phyloP scores from a whole-genome alignment of 371 early-diverging fungal species.

The Mortierella sp. region DNA sequence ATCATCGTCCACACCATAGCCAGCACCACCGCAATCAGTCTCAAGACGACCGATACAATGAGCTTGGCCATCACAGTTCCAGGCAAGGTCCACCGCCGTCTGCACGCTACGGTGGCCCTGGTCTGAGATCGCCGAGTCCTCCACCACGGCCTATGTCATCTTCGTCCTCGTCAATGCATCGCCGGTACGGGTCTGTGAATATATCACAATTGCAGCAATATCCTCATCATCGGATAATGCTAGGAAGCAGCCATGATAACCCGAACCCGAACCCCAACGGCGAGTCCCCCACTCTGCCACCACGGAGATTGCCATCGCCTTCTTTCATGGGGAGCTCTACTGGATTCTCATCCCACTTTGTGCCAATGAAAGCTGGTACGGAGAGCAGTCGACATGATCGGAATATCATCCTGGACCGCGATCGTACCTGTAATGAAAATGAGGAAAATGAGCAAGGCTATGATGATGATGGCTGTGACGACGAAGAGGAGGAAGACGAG shows the following conservation, averaged over 20 bases:
- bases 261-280: constrained; percentile 51
- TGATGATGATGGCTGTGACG: background rate
- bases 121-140: constrained; percentile 14
- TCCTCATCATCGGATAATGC: constrained; percentile 12
- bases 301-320: constrained; percentile 12
- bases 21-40: background rate
- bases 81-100: background rate
- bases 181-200: constrained; percentile 4
- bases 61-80: background rate
- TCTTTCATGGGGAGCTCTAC: background rate
- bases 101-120: background rate
- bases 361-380: constrained; percentile 21
- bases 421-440: background rate
- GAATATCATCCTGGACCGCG: background rate
- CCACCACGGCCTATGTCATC: background rate
- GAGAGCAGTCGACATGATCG: background rate
- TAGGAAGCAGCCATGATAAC: constrained; percentile 28
- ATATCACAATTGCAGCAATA: background rate
- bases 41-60: background rate
- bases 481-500: constrained; percentile 2
- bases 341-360: constrained; percentile 32
- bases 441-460: background rate
- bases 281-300: constrained; percentile 38
- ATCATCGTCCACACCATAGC: background rate
- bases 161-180: background rate